Evolutionary conservation across 2,329 filamentous ascomycete genomes (phyloP), one percentile per base, ranked within the genome.

Genomic region (Coniochaeta sp.): DNA sequence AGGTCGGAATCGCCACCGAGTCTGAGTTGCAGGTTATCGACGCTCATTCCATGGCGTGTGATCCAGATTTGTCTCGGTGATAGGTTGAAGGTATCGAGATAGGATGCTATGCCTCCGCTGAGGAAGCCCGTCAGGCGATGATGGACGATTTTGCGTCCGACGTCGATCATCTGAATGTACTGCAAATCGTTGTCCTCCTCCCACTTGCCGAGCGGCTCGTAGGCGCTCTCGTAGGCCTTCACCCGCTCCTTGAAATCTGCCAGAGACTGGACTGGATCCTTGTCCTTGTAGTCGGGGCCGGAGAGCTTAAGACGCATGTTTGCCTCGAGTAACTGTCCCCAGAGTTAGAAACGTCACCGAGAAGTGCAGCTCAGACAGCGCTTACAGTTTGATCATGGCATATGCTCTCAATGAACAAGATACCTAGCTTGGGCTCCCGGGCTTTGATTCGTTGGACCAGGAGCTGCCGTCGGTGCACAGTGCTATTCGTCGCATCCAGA

Each of bases 51-150:
- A 70, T 98, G 95, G 57, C 95, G 82, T 1, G 95, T 98, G 70
- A 99, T 96, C 95, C 95, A 99, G 62, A 99, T 98, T 73, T 97
- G 93, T 59, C 95, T 84, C 0, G 95, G 93, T 0, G 93, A 91
- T 17, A 99, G 83, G 68, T 99, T 98, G 81, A 99, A 99, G 67
- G 96, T 98, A 54, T 95, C 89, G 10, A 99, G 82, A 69, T 98
- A 99, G 65, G 93, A 96, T 60, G 95, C 92, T 59, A 96, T 95
- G 63, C 95, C 91, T 42, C 90, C 90, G 60, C 92, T 92, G 56
- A 99, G 81, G 73, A 99, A 99, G 6, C 95, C 95, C 65, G 89
- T 89, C 62, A 97, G 87, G 63, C 95, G 90, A 72, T 96, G 90
- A 55, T 93, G 90, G 50, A 98, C 87, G 62, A 98, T 84, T 74